Conservation (phyloP, 306 rosid species). For the Glycyrrhiza uralensis region DNA sequence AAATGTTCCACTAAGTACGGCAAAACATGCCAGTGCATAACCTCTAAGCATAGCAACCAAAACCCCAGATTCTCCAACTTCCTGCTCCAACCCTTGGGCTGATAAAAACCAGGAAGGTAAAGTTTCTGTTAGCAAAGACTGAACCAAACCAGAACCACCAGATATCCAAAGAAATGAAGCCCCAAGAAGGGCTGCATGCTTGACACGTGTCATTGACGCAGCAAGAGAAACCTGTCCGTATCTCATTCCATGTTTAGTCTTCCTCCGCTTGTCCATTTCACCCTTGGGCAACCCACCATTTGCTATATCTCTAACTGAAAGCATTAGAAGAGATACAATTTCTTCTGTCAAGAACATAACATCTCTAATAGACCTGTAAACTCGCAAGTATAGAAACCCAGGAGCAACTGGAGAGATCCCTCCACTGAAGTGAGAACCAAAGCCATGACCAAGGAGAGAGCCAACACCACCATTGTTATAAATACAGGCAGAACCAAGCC, state of each 20-base stretch:
- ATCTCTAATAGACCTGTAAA: constrained; percentile 63
- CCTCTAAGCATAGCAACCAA: constrained; percentile 81
- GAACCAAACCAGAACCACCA: constrained; percentile 76
- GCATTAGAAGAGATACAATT: constrained; percentile 74
- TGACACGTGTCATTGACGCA: constrained; percentile 73
- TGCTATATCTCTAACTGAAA: constrained; percentile 71
- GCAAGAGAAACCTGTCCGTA: constrained; percentile 72
- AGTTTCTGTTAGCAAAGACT: constrained; percentile 72
- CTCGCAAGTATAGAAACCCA: constrained; percentile 82
- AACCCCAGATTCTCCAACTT: constrained; percentile 57
- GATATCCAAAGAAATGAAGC: constrained; percentile 86
- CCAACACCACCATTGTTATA: constrained; percentile 77
- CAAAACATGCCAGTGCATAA: constrained; percentile 84
- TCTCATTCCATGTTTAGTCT: constrained; percentile 44
- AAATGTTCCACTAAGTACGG: constrained; percentile 73
- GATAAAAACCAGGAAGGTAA: constrained; percentile 94
- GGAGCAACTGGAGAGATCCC: constrained; percentile 91
- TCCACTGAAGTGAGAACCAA: constrained; percentile 70
- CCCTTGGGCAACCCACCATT: constrained; percentile 49
- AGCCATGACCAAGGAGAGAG: constrained; percentile 94
- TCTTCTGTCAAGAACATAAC: constrained; percentile 71
- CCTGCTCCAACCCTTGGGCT: constrained; percentile 52
- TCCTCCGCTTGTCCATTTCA: constrained; percentile 44
- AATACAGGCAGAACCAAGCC: constrained; percentile 44
- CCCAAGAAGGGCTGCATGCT: constrained; percentile 86